A percentile compares a stretch with the other conserved stretches of the same genome.
Evolutionary conservation across 164 flowering plant genomes (phyloP).

Genomic region (Paratinospora sagittata): DNA sequence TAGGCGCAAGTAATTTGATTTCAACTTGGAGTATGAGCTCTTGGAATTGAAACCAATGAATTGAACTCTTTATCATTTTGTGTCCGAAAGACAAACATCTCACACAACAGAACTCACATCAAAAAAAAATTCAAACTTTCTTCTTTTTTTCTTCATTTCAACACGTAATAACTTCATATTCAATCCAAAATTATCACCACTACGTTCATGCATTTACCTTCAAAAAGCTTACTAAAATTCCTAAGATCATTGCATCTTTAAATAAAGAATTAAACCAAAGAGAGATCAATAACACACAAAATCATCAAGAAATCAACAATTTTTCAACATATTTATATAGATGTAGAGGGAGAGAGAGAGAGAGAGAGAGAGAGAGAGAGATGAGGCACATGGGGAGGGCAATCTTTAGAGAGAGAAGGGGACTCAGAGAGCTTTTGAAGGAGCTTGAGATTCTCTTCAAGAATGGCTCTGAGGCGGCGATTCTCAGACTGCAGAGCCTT

Average conservation of each 20-base stretch:
- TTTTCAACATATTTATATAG: not conserved
- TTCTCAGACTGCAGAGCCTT: conserved; percentile 41
- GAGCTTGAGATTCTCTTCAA: conserved; percentile 59
- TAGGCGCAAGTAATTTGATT: too few species aligned
- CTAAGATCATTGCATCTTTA: too few species aligned
- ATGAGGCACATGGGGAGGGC: conserved; percentile 69
- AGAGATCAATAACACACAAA: not conserved
- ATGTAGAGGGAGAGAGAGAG: not conserved
- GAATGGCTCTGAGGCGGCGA: conserved; percentile 44
- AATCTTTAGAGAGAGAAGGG: conserved; percentile 39
- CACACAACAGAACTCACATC: not conserved
- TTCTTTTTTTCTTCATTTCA: too few species aligned
- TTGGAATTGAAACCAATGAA: too few species aligned
- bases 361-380: not conserved
- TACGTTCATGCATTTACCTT: too few species aligned
- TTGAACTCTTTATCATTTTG: too few species aligned
- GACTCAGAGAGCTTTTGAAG: conserved; percentile 47
- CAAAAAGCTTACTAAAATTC: too few species aligned
- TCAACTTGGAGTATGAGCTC: too few species aligned
- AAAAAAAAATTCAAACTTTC: too few species aligned
- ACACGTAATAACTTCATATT: too few species aligned
- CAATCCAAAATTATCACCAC: too few species aligned
- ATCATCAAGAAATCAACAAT: not conserved
- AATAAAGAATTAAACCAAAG: too few species aligned
- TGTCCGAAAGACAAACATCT: not conserved